Conservation (phyloP, 306 rosid species). For the Trifolium subterraneum region DNA sequence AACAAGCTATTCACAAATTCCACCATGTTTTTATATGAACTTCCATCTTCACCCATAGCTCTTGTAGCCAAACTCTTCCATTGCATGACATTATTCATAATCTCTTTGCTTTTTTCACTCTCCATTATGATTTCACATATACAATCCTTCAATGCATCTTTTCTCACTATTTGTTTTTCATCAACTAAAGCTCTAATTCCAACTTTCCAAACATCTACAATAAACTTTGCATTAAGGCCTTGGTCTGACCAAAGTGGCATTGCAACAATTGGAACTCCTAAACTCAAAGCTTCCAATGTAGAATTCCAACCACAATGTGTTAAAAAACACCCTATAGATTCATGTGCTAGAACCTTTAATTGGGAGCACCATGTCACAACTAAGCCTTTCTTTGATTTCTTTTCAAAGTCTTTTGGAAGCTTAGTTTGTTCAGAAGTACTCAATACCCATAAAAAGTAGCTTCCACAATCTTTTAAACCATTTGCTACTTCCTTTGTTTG, state of each 20-base stretch:
- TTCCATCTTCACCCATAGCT: constrained; percentile 24
- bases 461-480: constrained; percentile 14
- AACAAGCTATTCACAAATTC: constrained; percentile 16
- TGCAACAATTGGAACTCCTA: constrained; percentile 43
- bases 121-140: constrained; percentile 23
- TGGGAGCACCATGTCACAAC: constrained; percentile 42
- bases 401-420: constrained; percentile 37
- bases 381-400: constrained; percentile 37
- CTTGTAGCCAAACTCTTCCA: constrained; percentile 19
- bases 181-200: background rate
- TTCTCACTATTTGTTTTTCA: constrained; percentile 27
- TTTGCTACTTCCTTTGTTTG: constrained; percentile 30
- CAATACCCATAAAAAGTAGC: constrained; percentile 37
- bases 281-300: constrained; percentile 4
- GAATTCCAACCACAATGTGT: constrained; percentile 51
- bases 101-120: constrained; percentile 16
- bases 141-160: constrained; percentile 11
- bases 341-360: constrained; percentile 33
- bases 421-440: constrained; percentile 19
- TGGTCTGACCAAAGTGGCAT: background rate
- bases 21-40: constrained; percentile 9
- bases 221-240: background rate
- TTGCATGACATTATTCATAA: constrained; percentile 20
- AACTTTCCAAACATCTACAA: constrained; percentile 13
- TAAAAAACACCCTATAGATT: constrained; percentile 42